Evolutionary conservation across 1,284 basidiomycete genomes (phyloP), one percentile per base, ranked within the genome.

Genomic region (Malassezia obtusa): DNA sequence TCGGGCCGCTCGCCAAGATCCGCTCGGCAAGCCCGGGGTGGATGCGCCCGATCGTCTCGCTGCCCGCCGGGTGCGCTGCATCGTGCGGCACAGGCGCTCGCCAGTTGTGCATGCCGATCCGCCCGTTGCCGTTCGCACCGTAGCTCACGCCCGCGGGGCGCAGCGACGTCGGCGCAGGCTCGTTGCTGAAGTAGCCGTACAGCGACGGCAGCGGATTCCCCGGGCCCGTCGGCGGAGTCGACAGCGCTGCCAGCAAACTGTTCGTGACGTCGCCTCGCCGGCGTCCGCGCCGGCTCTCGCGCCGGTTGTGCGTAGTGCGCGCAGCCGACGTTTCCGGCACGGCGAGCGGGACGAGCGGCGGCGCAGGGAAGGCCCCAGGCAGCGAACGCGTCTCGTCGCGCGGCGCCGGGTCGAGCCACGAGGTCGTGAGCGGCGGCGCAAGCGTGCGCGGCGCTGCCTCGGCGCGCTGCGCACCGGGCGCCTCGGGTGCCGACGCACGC

Each of bases 101-200:
- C 35, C 35, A 36, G 8, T 22, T 26, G 19, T 9, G 39, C 35
- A 10, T 17, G 25, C 17, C 49, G 35, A n/a, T n/a, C n/a, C 38
- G 21, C 26, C 9, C 38, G 19, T 44, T 24, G 1, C 22, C 47
- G 33, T 48, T 45, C 2, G 31, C 45, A 15, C 47, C 46, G 15
- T 40, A 40, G 38, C 38, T 8, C 26, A 40, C 50, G 25, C 40
- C 52, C 6, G 52, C 47, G 8, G 52, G 41, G 10, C 47, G 46
- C 33, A 54, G 33, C 9, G 47, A 35, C 4, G 53, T 45, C 4
- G 53, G 53, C 4, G 53, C 53, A 0, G 53, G 53, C 41, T 56
- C 53, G 30, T 50, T 35, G 3, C 48, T 40, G 15, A 46, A 50
- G 38, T 39, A 46, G 37, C 53, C 53, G 25, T 56, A 56, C 7